Percentiles rank a stretch among this genome's conserved stretches.
phyloP scores from a whole-genome alignment of 371 early-diverging fungal genomes.

The Syncephalastrum racemosum region DNA sequence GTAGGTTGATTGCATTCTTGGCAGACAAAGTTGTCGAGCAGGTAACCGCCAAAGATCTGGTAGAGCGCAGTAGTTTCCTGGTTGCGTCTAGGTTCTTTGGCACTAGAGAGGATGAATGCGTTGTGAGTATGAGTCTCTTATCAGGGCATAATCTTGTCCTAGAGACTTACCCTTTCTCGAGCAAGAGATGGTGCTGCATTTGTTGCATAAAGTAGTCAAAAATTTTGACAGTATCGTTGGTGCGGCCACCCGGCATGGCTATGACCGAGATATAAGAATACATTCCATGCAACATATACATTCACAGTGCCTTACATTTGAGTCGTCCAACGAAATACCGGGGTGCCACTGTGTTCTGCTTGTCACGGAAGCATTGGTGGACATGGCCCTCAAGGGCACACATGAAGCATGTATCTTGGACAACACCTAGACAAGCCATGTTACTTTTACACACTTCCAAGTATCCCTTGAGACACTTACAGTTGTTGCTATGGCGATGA shows the following conservation, averaged over 20 bases:
- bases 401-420: conserved; percentile 61
- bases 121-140: background rate
- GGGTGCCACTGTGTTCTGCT: conserved; percentile 52
- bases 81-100: conserved; percentile 55
- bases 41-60: conserved; percentile 82
- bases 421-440: conserved; percentile 46
- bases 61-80: conserved; percentile 78
- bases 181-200: conserved; percentile 32
- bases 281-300: too few relatives aligned
- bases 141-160: conserved; percentile 1
- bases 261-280: background rate
- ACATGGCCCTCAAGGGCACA: conserved; percentile 71
- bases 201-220: conserved; percentile 71
- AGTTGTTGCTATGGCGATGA: conserved; percentile 60
- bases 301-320: conserved; percentile 44
- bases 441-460: too few relatives aligned
- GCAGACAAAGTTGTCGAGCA: conserved; percentile 75
- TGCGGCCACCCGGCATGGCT: background rate
- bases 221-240: conserved; percentile 21
- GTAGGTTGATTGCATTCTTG: conserved; percentile 66
- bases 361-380: conserved; percentile 34
- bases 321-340: conserved; percentile 72
- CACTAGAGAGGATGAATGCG: conserved; percentile 24
- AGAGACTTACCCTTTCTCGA: conserved; percentile 30
- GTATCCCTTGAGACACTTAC: conserved; percentile 36